Conservation (phyloP, 2,329 filamentous ascomycete species). For the Dichotomopilus funicola region DNA sequence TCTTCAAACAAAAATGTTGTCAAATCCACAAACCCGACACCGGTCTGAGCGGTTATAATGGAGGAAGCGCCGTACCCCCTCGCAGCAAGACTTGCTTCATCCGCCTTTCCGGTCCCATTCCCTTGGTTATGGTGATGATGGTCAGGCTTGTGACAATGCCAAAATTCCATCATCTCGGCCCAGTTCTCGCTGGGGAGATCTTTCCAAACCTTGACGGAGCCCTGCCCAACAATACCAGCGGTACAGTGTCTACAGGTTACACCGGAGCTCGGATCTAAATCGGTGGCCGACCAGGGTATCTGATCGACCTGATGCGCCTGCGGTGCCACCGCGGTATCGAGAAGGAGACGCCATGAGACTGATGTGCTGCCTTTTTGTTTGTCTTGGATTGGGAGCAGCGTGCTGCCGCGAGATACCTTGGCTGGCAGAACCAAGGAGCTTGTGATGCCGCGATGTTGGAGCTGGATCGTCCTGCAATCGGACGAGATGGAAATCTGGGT, state of each 20-base stretch:
- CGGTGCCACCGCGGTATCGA: constrained; percentile 27
- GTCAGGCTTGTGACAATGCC: constrained; percentile 95
- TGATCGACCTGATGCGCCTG: constrained; percentile 33
- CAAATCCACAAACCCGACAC: constrained; percentile 74
- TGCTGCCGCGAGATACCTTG: constrained; percentile 27
- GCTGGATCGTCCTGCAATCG: constrained; percentile 39
- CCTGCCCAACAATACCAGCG: constrained; percentile 32
- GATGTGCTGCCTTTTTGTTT: constrained; percentile 23
- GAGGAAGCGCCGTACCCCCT: constrained; percentile 83
- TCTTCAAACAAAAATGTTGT: constrained; percentile 66
- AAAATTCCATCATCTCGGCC: constrained; percentile 99
- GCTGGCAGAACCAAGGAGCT: constrained; percentile 39
- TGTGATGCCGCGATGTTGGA: constrained; percentile 40
- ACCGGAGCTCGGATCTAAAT: constrained; percentile 35
- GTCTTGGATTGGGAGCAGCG: constrained; percentile 26
- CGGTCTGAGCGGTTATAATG: constrained; percentile 57
- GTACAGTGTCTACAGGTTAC: constrained; percentile 40
- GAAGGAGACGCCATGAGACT: constrained; percentile 43
- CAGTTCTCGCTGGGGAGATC: constrained; percentile 94
- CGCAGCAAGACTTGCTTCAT: constrained; percentile 44
- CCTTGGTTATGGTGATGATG: constrained; percentile 42
- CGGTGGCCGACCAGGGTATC: constrained; percentile 51
- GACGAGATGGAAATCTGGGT: constrained; percentile 40
- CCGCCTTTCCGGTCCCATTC: constrained; percentile 19
- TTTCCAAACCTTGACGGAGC: constrained; percentile 61